Percentiles rank a stretch among this genome's conserved stretches.
These are phyloP conservation scores for Anthracocystis walkeri DNA, from an alignment of 1,284 basidiomycete species.

Conservation along the genomic window DNA sequence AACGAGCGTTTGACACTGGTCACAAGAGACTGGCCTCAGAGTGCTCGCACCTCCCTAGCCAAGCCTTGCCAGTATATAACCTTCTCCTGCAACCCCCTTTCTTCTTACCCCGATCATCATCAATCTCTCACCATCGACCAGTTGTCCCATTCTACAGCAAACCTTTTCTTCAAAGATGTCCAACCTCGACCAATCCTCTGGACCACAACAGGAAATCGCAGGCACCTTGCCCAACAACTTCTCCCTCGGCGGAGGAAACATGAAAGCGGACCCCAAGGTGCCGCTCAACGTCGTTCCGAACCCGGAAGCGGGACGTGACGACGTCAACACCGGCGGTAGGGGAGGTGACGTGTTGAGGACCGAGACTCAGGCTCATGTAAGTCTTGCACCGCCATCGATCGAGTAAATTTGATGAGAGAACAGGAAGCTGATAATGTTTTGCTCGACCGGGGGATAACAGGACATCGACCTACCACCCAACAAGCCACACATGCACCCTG, in stretches of 20 bases:
- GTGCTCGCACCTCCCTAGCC: too few species aligned
- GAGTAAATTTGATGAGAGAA: not conserved
- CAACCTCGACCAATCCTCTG: constrained; percentile 22
- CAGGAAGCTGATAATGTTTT: not conserved
- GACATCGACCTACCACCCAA: constrained; percentile 41
- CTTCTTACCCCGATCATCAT: not conserved
- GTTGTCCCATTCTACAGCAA: not conserved
- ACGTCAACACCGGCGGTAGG: constrained; percentile 38
- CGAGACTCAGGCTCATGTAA: constrained; percentile 30
- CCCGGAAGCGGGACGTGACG: constrained; percentile 32
- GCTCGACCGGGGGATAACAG: constrained; percentile 2
- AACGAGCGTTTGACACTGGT: too few species aligned
- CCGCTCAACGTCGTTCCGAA: constrained; percentile 29
- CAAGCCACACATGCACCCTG: constrained; percentile 36
- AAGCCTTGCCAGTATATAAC: too few species aligned
- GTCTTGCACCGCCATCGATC: constrained; percentile 7
- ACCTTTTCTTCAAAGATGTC: constrained; percentile 14
- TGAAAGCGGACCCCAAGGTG: constrained; percentile 35
- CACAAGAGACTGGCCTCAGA: too few species aligned
- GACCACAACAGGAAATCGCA: constrained; percentile 38
- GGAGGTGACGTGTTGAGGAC: constrained; percentile 33
- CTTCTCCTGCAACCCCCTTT: too few species aligned
- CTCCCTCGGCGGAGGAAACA: constrained; percentile 31
- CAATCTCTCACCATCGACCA: not conserved
- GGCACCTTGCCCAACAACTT: constrained; percentile 43